Evolutionary conservation across 2,329 filamentous ascomycete genomes (phyloP).

Genomic region (Alternaria sp.): DNA sequence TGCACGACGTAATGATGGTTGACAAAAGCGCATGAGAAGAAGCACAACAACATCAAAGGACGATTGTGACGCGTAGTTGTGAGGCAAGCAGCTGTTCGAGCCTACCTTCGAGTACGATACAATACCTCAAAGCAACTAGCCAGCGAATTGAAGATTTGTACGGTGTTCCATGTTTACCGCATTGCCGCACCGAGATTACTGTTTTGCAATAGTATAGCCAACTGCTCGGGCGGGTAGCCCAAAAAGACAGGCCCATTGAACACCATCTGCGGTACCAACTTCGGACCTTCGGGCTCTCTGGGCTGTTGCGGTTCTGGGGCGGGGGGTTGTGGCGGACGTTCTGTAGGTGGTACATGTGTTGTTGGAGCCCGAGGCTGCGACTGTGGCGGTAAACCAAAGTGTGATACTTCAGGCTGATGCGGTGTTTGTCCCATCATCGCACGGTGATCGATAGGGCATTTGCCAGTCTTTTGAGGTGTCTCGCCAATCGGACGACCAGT

Average conservation of each 20-base stretch:
- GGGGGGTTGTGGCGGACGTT: conserved; percentile 16
- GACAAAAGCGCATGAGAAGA: background rate
- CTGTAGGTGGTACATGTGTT: conserved; percentile 19
- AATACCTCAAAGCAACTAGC: conserved; percentile 30
- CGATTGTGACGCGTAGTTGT: conserved; percentile 9
- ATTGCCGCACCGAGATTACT: conserved; percentile 46
- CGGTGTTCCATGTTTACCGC: conserved; percentile 24
- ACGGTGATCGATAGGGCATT: conserved; percentile 48
- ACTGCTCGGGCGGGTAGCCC: conserved; percentile 68
- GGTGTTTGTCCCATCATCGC: conserved; percentile 36
- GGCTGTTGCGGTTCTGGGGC: conserved; percentile 9
- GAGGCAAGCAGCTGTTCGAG: conserved; percentile 24
- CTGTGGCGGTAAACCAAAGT: conserved; percentile 17
- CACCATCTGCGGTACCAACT: conserved; percentile 71
- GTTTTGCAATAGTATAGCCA: conserved; percentile 46
- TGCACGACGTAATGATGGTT: conserved; percentile 1
- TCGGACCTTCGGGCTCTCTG: conserved; percentile 23
- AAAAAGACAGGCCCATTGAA: conserved; percentile 96
- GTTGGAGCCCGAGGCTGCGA: conserved; percentile 23
- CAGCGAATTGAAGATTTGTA: conserved; percentile 16
- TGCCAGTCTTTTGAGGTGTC: conserved; percentile 38
- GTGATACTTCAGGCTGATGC: conserved; percentile 8
- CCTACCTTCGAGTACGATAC: conserved; percentile 39
- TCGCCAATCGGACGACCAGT: conserved; percentile 34
- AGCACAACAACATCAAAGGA: conserved; percentile 5